Base-by-base conservation (phyloP, 345 rosid genomes). In the Eucalyptus tenuipes region DNA sequence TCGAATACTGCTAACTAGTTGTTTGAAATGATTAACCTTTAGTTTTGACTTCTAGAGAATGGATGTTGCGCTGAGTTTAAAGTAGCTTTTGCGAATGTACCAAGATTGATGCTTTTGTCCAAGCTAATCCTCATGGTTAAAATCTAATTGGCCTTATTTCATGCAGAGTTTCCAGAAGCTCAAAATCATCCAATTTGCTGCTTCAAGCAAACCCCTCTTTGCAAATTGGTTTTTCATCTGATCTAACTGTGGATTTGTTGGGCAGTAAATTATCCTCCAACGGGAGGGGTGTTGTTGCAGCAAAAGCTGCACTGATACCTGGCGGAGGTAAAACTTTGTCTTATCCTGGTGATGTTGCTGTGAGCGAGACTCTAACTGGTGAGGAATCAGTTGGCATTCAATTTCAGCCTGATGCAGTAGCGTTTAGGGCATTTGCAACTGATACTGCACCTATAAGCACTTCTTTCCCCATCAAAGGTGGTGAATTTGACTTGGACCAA, bases 401-500 rank as follows among this genome's bases (percentile, higher is more conserved):
- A 57, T 75, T 90, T 29, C 91, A 92, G 87, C 89, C 92, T 18
- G 94, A 95, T 90, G 90, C 92, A 5, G 52, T 88, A 87, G 92
- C 90, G 33, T 91, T 93, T 68, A 94, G 91, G 91, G 79, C 92
- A 25, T 91, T 95, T 85, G 88, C 93, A 33, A 93, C 94, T 10
- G 94, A 94, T 91, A 89, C 93, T 49, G 91, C 92, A 86, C 47
- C 92, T 68, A 68, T 87, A 87, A 75, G 90, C 61, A 91, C 87
- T 90, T 93, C 91, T 64, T 95, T 96, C 86, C 90, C 93, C 45
- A 15, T 89, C 48, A 94, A 93, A 71, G 91, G 90, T 91, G 97
- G 94, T 91, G 95, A 93, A 53, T 94, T 64, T 92, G 97, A 96
- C 84, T 92, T 93, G 93, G 99, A 97, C 90, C 88, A 64, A 44